These are phyloP conservation scores for Draba incana DNA, from an alignment of 345 rosid genomes.

Conservation along the genomic window DNA sequence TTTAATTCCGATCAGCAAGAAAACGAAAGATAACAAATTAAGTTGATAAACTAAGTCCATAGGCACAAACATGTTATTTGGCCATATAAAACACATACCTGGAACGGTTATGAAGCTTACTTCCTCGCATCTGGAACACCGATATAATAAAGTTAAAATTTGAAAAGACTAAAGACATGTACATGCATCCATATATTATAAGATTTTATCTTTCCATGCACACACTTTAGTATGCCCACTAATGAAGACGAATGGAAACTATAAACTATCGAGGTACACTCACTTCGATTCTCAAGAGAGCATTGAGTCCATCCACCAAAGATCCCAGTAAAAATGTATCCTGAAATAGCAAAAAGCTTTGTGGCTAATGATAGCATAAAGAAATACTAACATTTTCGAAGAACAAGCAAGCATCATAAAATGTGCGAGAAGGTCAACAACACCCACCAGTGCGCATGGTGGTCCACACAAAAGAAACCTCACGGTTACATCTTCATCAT, in stretches of 20 bases:
- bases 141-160: slow-evolving; percentile 1
- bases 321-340: slow-evolving; percentile 67
- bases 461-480: slow-evolving; percentile 91
- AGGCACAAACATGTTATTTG: background rate
- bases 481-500: slow-evolving; percentile 86
- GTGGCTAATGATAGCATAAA: slow-evolving; percentile 23
- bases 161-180: slow-evolving; percentile 17
- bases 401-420: slow-evolving; percentile 26
- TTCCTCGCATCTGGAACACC: slow-evolving; percentile 80
- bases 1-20: slow-evolving; percentile 18
- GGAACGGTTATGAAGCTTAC: slow-evolving; percentile 91
- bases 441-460: slow-evolving; percentile 63
- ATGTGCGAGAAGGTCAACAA: slow-evolving; percentile 24
- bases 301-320: slow-evolving; percentile 90
- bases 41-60: slow-evolving; percentile 3
- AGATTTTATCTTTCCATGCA: background rate
- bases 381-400: slow-evolving; percentile 15
- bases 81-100: slow-evolving; percentile 56
- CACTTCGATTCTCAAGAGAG: slow-evolving; percentile 94
- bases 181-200: background rate
- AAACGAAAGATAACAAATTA: background rate
- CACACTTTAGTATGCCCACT: slow-evolving; percentile 18
- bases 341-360: slow-evolving; percentile 50
- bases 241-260: slow-evolving; percentile 4
- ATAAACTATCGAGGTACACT: slow-evolving; percentile 43